phyloP scores from a whole-genome alignment of 1,284 basidiomycete species.

The Rhodotorula mucilaginosa region DNA sequence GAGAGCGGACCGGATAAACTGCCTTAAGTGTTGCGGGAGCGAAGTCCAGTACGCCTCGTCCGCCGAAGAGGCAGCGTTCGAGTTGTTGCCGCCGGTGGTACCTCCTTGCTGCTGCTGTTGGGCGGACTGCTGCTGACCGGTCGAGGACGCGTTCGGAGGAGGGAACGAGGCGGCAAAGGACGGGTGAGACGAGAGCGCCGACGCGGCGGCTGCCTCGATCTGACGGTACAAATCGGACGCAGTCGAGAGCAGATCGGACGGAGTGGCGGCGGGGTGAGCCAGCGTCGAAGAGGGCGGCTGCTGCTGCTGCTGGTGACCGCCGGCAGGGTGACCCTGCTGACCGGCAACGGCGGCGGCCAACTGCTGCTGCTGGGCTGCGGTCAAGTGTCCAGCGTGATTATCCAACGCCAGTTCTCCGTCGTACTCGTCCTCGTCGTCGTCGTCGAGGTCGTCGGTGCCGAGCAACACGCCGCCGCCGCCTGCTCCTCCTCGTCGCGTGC shows the following conservation, averaged over 20 bases:
- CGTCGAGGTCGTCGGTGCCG: conserved; percentile 4
- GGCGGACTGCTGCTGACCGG: neutral
- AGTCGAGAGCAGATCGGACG: conserved; percentile 56
- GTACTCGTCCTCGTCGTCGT: neutral
- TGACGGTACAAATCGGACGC: conserved; percentile 60
- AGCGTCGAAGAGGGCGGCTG: neutral
- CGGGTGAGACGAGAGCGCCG: conserved; percentile 42
- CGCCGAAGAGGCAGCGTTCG: conserved; percentile 39
- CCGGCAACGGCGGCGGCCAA: conserved; percentile 15
- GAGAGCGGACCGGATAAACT: conserved; percentile 59
- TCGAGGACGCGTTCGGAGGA: conserved; percentile 6
- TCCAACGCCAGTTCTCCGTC: neutral
- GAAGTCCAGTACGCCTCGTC: conserved; percentile 62
- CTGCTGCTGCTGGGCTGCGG: conserved; percentile 14
- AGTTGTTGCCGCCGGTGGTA: neutral
- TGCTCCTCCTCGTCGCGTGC: neutral
- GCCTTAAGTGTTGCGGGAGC: conserved; percentile 57
- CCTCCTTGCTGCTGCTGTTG: conserved; percentile 3
- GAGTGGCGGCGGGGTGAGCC: conserved; percentile 27
- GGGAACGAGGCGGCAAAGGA: conserved; percentile 40
- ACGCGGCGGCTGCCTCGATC: conserved; percentile 55
- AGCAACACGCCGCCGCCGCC: too few relatives aligned
- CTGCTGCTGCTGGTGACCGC: neutral
- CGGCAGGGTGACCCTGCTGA: neutral
- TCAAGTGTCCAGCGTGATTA: conserved; percentile 11